Evolutionary conservation across 352 stramenopile species (phyloP).

Genomic region (Globisporangium cystogenes): DNA sequence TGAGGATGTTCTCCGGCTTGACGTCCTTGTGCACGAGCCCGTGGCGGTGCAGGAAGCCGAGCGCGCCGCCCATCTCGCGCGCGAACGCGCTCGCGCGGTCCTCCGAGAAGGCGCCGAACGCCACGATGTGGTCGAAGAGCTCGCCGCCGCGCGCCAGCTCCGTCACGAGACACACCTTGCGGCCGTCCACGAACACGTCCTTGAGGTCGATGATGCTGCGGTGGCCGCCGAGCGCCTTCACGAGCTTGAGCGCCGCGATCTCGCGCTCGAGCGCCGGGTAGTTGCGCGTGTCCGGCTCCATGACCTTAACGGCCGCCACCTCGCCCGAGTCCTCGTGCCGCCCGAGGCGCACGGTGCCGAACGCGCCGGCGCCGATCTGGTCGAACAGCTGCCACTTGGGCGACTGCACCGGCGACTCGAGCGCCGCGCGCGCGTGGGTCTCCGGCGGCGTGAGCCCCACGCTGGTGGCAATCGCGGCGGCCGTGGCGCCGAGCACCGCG

Average conservation of each 20-base stretch:
- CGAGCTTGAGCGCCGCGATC: constrained; percentile 57
- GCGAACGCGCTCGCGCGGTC: constrained; percentile 36
- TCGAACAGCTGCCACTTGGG: constrained; percentile 57
- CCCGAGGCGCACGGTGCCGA: constrained; percentile 61
- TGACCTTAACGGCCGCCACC: constrained; percentile 69
- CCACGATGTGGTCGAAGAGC: constrained; percentile 88
- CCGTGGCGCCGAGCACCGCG: constrained; percentile 39
- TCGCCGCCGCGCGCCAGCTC: constrained; percentile 86
- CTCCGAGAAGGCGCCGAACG: constrained; percentile 54
- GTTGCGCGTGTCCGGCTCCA: constrained; percentile 37
- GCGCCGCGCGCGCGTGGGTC: constrained; percentile 30
- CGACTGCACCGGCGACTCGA: constrained; percentile 17
- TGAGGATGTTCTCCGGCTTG: constrained; percentile 81
- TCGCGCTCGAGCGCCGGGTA: constrained; percentile 60
- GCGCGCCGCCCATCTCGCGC: constrained; percentile 51
- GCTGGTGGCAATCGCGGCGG: constrained; percentile 30
- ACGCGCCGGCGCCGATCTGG: constrained; percentile 66
- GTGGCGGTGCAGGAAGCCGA: constrained; percentile 64
- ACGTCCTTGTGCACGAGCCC: constrained; percentile 79
- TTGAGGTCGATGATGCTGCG: constrained; percentile 80
- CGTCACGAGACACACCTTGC: constrained; percentile 82
- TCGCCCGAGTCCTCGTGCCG: constrained; percentile 66
- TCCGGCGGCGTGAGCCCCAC: constrained; percentile 33
- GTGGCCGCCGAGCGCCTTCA: constrained; percentile 78
- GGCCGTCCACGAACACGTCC: constrained; percentile 77